Percentiles rank a stretch among this genome's conserved stretches.
Conservation (phyloP, 331 rosid genomes). For the Ulmus americana region DNA sequence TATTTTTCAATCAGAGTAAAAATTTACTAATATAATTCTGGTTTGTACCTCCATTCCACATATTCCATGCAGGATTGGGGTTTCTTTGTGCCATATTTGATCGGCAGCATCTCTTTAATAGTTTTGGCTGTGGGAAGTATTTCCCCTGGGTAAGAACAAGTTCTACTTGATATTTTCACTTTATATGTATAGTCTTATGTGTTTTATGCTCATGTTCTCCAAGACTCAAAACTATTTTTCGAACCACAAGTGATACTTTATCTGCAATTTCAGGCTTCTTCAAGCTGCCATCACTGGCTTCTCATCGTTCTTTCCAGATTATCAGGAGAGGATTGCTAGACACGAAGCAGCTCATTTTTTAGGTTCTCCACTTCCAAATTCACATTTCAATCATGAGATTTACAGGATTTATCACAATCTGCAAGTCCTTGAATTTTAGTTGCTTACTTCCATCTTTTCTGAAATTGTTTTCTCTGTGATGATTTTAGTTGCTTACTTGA, state of each 20-base stretch:
- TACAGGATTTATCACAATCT: neutral
- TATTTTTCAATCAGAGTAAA: neutral
- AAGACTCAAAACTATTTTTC: constrained; percentile 5
- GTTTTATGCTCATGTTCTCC: too few relatives aligned
- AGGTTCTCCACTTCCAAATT: constrained; percentile 33
- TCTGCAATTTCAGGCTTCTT: constrained; percentile 61
- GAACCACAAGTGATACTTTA: constrained; percentile 17
- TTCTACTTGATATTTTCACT: constrained; percentile 4
- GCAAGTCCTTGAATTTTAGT: neutral
- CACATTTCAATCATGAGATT: neutral
- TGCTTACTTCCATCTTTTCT: constrained; percentile 30
- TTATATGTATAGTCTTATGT: neutral
- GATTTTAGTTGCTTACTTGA: constrained; percentile 64
- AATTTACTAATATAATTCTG: neutral
- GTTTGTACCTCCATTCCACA: constrained; percentile 18
- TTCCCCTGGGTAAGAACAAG: constrained; percentile 71
- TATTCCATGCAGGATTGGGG: constrained; percentile 76
- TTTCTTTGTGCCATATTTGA: constrained; percentile 81
- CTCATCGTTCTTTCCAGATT: constrained; percentile 82
- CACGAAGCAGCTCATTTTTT: constrained; percentile 96
- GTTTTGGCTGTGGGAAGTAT: constrained; percentile 89
- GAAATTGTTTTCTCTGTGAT: constrained; percentile 7
- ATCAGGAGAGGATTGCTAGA: constrained; percentile 79
- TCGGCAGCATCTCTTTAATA: constrained; percentile 80
- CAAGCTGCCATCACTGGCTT: constrained; percentile 87